Base-by-base conservation (phyloP, 805 yeast genomes). In the Myxozyma lipomycoides region DNA sequence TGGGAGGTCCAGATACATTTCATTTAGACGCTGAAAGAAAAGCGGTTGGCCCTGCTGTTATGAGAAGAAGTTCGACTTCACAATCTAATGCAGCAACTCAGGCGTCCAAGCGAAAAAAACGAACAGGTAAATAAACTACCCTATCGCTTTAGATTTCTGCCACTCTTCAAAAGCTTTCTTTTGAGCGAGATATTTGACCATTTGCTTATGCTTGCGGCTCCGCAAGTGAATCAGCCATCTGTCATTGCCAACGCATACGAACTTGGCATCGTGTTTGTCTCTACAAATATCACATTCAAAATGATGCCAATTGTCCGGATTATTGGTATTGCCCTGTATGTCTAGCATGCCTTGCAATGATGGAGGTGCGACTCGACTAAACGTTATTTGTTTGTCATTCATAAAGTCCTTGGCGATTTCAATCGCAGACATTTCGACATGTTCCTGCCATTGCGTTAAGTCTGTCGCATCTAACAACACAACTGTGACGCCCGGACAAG, bases 391-490 rank as follows among this genome's bases (percentile, higher is more conserved):
- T 1, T 39, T 38, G 4, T 57, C 58, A 1, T 56, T 28, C 1
- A 78, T 50, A 60, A 78, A 79, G 4, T 63, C 61, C 36, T 22
- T 39, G 34, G 82, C 69, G 0, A 88, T 79, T 0, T 45, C 43
- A 0, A 71, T 52, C 0, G 95, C 95, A 44, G 84, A 69, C 1
- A 68, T 65, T 4, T 67, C 68, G 1, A 88, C 96, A 3, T 67
- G 66, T 1, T 64, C 58, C 3, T 71, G 56, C 96, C 97, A 93
- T 2, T 66, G 38, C 0, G 55, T 25, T 44, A 91, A 66, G 64
- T 88, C 83, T 0, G 93, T 78, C 0, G 98, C 91, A 69, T 93
- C 85, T 3, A 90, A 67, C 0, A 88, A 61, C 54, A 78, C 86
- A 4, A 86, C 63, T 36, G 78, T 75, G 44, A 81, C 73, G 28